Evolutionary conservation across 345 rosid species (phyloP).

Genomic region (Aurinia saxatilis): DNA sequence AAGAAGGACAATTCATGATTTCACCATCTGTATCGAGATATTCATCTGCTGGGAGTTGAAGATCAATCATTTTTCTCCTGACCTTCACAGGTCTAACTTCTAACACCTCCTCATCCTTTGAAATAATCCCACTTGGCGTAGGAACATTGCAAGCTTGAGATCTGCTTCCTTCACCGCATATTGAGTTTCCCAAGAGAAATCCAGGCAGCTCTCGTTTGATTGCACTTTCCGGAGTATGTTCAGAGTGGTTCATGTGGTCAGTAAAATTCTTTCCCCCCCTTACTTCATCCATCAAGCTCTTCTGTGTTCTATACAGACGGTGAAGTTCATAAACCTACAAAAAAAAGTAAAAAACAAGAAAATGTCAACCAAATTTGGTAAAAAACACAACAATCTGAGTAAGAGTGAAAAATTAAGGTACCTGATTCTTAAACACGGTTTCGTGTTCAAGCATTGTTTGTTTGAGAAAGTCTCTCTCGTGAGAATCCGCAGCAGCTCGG

Average conservation of each 20-base stretch:
- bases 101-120: conserved; percentile 48
- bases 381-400: neutral
- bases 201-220: conserved; percentile 51
- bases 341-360: too few relatives aligned
- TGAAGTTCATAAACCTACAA: conserved; percentile 49
- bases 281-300: conserved; percentile 60
- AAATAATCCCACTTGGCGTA: conserved; percentile 43
- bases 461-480: conserved; percentile 50
- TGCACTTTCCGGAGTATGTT: conserved; percentile 27
- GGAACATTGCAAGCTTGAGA: conserved; percentile 45
- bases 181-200: conserved; percentile 42
- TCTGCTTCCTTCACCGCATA: conserved; percentile 40
- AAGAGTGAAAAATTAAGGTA: conserved; percentile 2
- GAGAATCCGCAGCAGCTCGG: conserved; percentile 35
- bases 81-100: conserved; percentile 68
- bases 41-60: conserved; percentile 83
- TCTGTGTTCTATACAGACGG: conserved; percentile 60
- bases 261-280: conserved; percentile 30
- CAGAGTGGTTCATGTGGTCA: conserved; percentile 9
- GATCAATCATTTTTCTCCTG: conserved; percentile 74
- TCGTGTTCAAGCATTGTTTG: conserved; percentile 69
- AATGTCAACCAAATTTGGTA: neutral
- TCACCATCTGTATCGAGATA: conserved; percentile 53
- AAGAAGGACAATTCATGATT: conserved; percentile 21
- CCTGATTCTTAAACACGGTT: conserved; percentile 66